Conservation (phyloP, 2,329 filamentous ascomycete genomes). For the Aspergillus bombycis region DNA sequence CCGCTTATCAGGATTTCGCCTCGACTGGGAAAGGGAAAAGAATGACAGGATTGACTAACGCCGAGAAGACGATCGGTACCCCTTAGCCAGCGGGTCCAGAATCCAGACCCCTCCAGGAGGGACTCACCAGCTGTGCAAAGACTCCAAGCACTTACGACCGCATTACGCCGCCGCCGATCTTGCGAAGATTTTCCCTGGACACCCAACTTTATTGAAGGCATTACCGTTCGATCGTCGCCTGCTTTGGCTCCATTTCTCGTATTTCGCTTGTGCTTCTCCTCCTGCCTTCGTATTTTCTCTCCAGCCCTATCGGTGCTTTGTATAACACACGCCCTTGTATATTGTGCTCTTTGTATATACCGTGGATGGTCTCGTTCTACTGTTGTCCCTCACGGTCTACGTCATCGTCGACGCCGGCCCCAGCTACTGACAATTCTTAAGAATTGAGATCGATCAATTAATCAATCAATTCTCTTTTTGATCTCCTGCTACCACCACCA, state of each 20-base stretch:
- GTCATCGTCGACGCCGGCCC: not conserved
- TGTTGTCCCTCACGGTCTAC: not conserved
- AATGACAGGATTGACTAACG: not conserved
- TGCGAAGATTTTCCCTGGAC: not conserved
- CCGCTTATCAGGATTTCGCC: not conserved
- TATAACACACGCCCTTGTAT: not conserved
- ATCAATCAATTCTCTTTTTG: too few species aligned
- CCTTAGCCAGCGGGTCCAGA: not conserved
- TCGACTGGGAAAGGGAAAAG: not conserved
- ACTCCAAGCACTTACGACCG: not conserved
- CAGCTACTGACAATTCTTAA: not conserved
- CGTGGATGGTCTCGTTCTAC: not conserved
- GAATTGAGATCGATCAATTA: not conserved
- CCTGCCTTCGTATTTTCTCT: not conserved
- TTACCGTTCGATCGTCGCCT: too few species aligned
- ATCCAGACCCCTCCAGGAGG: not conserved
- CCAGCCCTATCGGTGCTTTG: not conserved
- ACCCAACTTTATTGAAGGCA: not conserved
- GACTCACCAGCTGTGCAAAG: not conserved
- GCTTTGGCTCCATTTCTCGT: not conserved
- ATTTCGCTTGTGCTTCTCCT: not conserved
- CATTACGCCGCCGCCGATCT: constrained; percentile 4
- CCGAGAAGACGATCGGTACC: not conserved
- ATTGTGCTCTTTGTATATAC: not conserved
- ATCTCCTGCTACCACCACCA: too few species aligned